Base-by-base conservation (phyloP, 23 red algal genomes). In the Gracilaria vermiculophylla region DNA sequence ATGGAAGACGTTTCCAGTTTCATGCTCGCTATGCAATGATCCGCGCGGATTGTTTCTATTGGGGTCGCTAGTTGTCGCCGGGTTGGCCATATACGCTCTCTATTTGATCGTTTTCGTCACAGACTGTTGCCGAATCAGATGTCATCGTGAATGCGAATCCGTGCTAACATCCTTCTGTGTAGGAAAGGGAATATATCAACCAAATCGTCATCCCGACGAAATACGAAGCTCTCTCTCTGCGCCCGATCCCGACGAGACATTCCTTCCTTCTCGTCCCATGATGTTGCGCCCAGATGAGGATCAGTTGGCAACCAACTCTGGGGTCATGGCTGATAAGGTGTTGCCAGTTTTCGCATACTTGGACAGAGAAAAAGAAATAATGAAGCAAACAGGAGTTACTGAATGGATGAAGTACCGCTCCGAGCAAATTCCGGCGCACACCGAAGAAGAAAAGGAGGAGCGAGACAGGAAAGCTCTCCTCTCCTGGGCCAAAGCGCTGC, bases 1-100 rank as follows among this genome's bases (percentile, higher is more conserved):
- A 35, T 42, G 84, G 25, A 73, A 76, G 47, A 34, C 37, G 21
- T 88, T 88, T 77, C 84, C 69, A 2, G 57, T 78, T 13, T 47
- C 84, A 53, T 62, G 66, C 47, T 88, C 84, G 20, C 67, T 88
- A 0, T 88, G 84, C 70, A 88, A 88, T 77, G 84, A 88, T 77
- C 84, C 84, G 10, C 84, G 84, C 1, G 84, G 84, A 3, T 65
- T 88, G 11, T 88, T 88, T 56, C 43, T 88, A 13, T 27, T 43
- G 21, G 84, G 62, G 17, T 20, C 53, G 28, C 20, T 88, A 42
- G 69, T 44, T 48, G 25, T 88, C 13, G 50, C 19, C 6, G 41
- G 53, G 2, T 43, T 66, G 12, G 32, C 52, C 2, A 32, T 29
- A 43, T 88, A 88, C 34, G 10, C 25, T 25, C 20, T 88, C 2